Conservation (phyloP, 768 basidiomycete genomes). For the Serendipita vermifera region DNA sequence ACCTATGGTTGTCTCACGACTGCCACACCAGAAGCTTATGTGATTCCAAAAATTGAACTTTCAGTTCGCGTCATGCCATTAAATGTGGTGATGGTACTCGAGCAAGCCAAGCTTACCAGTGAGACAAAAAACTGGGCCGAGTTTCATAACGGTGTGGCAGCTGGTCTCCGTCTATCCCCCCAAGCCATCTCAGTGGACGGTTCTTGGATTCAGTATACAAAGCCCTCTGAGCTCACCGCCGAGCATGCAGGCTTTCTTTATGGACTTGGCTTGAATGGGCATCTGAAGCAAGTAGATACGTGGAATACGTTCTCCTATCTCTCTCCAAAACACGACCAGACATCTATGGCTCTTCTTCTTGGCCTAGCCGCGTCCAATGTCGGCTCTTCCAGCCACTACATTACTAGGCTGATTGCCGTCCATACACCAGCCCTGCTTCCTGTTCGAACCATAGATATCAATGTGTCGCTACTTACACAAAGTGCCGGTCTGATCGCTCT, state of each 20-base stretch:
- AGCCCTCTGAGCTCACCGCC: slow-evolving; percentile 76
- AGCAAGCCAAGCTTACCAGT: slow-evolving; percentile 53
- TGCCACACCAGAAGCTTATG: slow-evolving; percentile 64
- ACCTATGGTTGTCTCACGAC: slow-evolving; percentile 72
- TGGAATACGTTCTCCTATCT: slow-evolving; percentile 95
- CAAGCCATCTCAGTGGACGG: slow-evolving; percentile 68
- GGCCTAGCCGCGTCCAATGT: slow-evolving; percentile 88
- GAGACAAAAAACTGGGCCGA: slow-evolving; percentile 87
- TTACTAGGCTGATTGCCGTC: slow-evolving; percentile 83
- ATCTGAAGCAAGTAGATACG: slow-evolving; percentile 75
- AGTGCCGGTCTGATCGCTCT: slow-evolving; percentile 77
- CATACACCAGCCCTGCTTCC: slow-evolving; percentile 90
- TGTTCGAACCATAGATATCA: slow-evolving; percentile 72
- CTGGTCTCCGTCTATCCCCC: slow-evolving; percentile 71
- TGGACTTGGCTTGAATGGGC: slow-evolving; percentile 84
- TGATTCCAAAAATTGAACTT: slow-evolving; percentile 68
- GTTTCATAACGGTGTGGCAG: slow-evolving; percentile 94
- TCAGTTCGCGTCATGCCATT: slow-evolving; percentile 60
- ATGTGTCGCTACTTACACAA: slow-evolving; percentile 81
- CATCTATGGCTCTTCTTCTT: slow-evolving; percentile 83
- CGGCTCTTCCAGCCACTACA: slow-evolving; percentile 71
- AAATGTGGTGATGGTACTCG: slow-evolving; percentile 50
- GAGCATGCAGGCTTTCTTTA: slow-evolving; percentile 95
- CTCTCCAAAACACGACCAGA: slow-evolving; percentile 91
- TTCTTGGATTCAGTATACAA: slow-evolving; percentile 94